These are phyloP conservation scores for Chlorella sorokiniana DNA, from an alignment of 139 green algal genomes.

Conservation along the genomic window DNA sequence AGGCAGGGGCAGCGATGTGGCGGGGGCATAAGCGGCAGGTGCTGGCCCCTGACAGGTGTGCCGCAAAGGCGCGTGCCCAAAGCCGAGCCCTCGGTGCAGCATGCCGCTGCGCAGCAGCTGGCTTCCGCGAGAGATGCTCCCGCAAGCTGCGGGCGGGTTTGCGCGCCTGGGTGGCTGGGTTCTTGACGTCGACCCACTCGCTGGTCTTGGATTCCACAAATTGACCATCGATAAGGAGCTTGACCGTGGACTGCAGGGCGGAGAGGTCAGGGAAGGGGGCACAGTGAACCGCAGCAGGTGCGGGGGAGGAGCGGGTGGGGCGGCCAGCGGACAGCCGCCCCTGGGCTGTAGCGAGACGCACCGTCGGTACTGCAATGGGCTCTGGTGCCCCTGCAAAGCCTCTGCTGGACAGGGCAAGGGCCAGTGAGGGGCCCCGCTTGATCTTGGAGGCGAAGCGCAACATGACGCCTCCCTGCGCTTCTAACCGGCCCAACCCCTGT, in stretches of 20 bases:
- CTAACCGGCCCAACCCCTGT: not conserved
- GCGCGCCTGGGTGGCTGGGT: slow-evolving; percentile 69
- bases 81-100: not conserved
- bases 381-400: not conserved
- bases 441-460: not conserved
- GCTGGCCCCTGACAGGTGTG: too few relatives aligned
- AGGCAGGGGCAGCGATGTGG: slow-evolving; percentile 51
- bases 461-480: not conserved
- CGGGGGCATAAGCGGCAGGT: slow-evolving; percentile 15
- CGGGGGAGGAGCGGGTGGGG: too few relatives aligned
- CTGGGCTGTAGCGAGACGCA: too few relatives aligned
- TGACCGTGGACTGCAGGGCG: slow-evolving; percentile 43
- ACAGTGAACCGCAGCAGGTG: too few relatives aligned
- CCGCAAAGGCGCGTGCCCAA: too few relatives aligned
- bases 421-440: not conserved
- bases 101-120: not conserved
- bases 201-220: slow-evolving; percentile 70
- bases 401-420: not conserved
- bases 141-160: too few relatives aligned
- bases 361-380: not conserved
- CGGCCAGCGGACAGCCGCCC: too few relatives aligned
- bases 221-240: slow-evolving; percentile 77
- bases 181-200: slow-evolving; percentile 75
- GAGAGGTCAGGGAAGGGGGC: not conserved
- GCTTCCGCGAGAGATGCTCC: too few relatives aligned